phyloP scores from a whole-genome alignment of 805 yeast species.

The Hyphopichia homilentoma region DNA sequence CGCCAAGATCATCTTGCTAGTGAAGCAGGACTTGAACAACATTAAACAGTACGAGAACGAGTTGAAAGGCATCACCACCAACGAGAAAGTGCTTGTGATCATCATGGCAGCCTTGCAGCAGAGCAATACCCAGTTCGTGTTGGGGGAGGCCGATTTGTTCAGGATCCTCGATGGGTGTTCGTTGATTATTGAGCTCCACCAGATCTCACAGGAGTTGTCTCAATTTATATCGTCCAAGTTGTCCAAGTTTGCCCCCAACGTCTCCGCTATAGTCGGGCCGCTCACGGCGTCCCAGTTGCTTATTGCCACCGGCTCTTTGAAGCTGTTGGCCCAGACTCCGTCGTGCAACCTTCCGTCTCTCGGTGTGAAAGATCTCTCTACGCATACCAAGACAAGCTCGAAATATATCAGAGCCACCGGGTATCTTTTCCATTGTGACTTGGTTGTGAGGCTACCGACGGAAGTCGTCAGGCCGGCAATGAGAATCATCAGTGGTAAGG shows the following conservation, averaged over 20 bases:
- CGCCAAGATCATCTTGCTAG: conserved; percentile 45
- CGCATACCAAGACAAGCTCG: conserved; percentile 21
- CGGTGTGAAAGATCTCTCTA: conserved; percentile 49
- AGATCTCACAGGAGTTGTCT: conserved; percentile 42
- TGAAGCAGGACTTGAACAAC: conserved; percentile 46
- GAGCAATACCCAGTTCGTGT: conserved; percentile 24
- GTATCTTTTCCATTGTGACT: conserved; percentile 55
- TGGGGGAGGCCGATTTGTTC: conserved; percentile 27
- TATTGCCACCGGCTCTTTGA: conserved; percentile 64
- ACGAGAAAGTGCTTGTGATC: conserved; percentile 67
- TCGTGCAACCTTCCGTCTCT: conserved; percentile 80
- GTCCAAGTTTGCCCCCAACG: conserved; percentile 70
- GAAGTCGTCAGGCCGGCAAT: conserved; percentile 64
- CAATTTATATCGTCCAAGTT: conserved; percentile 55
- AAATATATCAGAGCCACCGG: conserved; percentile 62
- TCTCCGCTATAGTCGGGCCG: conserved; percentile 68
- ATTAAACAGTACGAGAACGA: conserved; percentile 27
- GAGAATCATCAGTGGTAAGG: conserved; percentile 75
- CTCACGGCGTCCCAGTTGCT: conserved; percentile 70
- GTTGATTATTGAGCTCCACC: conserved; percentile 43
- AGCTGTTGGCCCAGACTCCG: conserved; percentile 63
- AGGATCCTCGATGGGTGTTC: conserved; percentile 44
- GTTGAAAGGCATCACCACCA: conserved; percentile 44
- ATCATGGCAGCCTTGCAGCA: conserved; percentile 68
- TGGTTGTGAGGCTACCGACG: conserved; percentile 57